Conservation (phyloP, 768 basidiomycete species). For the Panaeolus papilionaceus region DNA sequence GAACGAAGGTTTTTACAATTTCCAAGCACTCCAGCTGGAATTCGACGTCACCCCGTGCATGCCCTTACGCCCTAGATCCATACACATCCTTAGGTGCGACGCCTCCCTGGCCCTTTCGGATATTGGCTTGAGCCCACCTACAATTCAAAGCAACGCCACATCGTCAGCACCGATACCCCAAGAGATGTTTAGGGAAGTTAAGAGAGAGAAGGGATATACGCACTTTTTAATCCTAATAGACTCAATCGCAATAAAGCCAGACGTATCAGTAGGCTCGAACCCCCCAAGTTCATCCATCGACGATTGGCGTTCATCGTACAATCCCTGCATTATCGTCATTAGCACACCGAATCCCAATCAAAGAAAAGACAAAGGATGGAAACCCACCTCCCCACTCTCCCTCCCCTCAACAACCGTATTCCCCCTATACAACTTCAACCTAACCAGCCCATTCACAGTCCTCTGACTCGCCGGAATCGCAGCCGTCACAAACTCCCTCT, state of each 20-base stretch:
- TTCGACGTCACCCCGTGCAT: no score
- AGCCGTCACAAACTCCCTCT: slow-evolving; percentile 92
- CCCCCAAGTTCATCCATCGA: slow-evolving; percentile 99
- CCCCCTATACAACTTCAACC: slow-evolving; percentile 93
- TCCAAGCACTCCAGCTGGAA: no score
- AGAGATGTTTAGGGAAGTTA: no score
- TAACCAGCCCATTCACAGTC: slow-evolving; percentile 94
- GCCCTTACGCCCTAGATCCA: slow-evolving; percentile 56
- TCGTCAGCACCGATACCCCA: no score
- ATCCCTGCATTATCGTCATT: slow-evolving; percentile 49
- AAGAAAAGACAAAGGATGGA: not conserved
- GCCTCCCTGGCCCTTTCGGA: slow-evolving; percentile 83
- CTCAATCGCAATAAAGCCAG: slow-evolving; percentile 97
- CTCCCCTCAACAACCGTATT: slow-evolving; percentile 95
- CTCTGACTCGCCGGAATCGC: slow-evolving; percentile 93
- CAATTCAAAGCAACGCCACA: no score
- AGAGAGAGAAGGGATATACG: slow-evolving; percentile 32
- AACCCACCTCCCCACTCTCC: slow-evolving; percentile 78
- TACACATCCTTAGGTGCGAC: slow-evolving; percentile 83
- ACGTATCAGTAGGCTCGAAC: slow-evolving; percentile 94
- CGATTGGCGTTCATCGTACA: slow-evolving; percentile 94
- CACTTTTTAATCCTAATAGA: slow-evolving; percentile 98
- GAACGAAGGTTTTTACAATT: no score
- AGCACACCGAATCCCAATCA: not conserved
- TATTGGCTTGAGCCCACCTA: slow-evolving; percentile 90